Conservation (phyloP, 257 asterid species). For the Voacanga thouarsii region DNA sequence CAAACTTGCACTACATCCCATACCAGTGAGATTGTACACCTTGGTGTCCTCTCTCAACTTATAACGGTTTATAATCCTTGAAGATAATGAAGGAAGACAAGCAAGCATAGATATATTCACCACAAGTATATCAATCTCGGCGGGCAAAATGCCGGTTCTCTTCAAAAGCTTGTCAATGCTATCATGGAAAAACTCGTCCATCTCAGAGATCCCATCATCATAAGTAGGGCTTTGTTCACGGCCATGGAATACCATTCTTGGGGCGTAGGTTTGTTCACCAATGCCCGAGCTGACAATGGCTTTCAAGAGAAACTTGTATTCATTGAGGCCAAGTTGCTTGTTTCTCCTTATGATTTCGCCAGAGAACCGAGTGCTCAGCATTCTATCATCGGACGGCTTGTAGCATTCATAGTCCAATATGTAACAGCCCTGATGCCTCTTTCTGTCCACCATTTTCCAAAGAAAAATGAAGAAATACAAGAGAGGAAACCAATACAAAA, state of each 20-base stretch:
- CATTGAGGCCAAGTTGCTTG: conserved; percentile 64
- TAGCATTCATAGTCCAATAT: conserved; percentile 70
- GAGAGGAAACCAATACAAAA: conserved; percentile 39
- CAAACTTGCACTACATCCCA: conserved; percentile 95
- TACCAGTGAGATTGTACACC: conserved; percentile 71
- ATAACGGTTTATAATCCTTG: conserved; percentile 54
- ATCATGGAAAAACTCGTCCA: conserved; percentile 70
- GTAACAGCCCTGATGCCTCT: conserved; percentile 53
- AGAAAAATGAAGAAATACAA: conserved; percentile 32
- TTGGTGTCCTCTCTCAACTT: conserved; percentile 63
- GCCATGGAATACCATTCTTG: conserved; percentile 59
- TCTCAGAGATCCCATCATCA: conserved; percentile 51
- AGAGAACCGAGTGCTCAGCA: conserved; percentile 48
- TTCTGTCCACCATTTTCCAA: conserved; percentile 25
- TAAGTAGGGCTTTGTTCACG: conserved; percentile 57
- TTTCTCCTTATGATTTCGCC: conserved; percentile 70
- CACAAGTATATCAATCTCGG: conserved; percentile 69
- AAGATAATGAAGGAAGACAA: conserved; percentile 49
- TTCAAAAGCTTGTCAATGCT: conserved; percentile 43
- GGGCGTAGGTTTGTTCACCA: conserved; percentile 88
- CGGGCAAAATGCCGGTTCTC: conserved; percentile 41
- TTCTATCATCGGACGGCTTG: conserved; percentile 51
- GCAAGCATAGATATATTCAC: conserved; percentile 80
- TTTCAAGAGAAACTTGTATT: conserved; percentile 69
- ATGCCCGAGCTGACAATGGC: conserved; percentile 88